Evolutionary conservation across 1,284 basidiomycete species (phyloP), one percentile per base, ranked within the genome.

Genomic region (Papiliotrema flavescens): DNA sequence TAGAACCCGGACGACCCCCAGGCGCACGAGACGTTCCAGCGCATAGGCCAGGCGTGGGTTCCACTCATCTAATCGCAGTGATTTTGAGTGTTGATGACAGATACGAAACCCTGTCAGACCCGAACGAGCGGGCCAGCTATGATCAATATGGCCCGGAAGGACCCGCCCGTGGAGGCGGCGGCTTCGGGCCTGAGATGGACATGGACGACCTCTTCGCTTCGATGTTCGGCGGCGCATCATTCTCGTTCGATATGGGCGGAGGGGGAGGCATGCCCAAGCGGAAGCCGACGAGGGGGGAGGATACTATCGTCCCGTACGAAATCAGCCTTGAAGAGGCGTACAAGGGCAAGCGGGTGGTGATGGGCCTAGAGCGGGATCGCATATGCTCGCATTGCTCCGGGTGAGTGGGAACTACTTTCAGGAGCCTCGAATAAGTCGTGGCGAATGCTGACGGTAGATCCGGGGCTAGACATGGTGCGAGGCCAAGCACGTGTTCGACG

Each of bases 311-410:
- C 60, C 83, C 85, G 2, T 89, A 95, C 70, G 81, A 88, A 19
- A 90, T 97, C 54, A 87, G 88, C 3, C 81, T 98, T 35, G 92
- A 96, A 73, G 94, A 98, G 71, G 79, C 95, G 26, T 98, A 92
- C 77, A 89, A 87, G 57, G 95, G 95, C 34, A 94, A 93, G 75
- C 83, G 83, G 15, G 87, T 95, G 46, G 88, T 87, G 69, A 86
- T 98, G 80, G 89, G 86, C 64, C 84, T 97, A 78, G 89, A 94
- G 75, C 87, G 90, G 67, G 86, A 93, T 70, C 79, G 87, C 14
- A 78, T 89, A 6, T 98, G 94, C 75, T 79, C 80, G 22, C 75
- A 79, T 6, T 98, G 95, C 74, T 84, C 86, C 72, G 94, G 93
- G 84, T 89, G 34, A 32, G 28, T 11, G n/a, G n/a, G n/a, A n/a